Base-by-base conservation (phyloP, 164 flowering plant species). In the Vitis labrusca region DNA sequence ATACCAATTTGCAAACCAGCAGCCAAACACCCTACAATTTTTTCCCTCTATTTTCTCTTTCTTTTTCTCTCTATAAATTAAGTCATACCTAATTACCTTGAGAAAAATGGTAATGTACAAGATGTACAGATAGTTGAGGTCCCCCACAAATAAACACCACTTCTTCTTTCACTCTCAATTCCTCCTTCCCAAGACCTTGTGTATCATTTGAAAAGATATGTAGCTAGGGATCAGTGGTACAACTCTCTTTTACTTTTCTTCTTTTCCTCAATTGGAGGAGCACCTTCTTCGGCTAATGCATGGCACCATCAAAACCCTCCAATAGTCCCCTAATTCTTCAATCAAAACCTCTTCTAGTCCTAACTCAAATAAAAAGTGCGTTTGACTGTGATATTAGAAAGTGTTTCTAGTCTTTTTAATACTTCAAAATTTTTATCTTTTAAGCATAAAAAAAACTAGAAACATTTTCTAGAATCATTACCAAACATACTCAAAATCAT, bases 51-150 rank as follows among this genome's bases (percentile, higher is more conserved):
- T 23, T 48, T 62, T 57, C 54, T 5, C 62, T 29, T 10, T 27
- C 60, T 37, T 23, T 59, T 30, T 13, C 29, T 32, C 23, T 58
- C 37, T 56, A 27, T 52, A 70, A 56, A 56, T 37, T 37, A 69
- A 73, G 73, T 72, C 74, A 73, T 69, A 64, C 78, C 81, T 79
- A 79, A 64, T 73, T 68, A 72, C 0, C 44, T 37, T 3, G 75
- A 71, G 75, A 71, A 73, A 78, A 77, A 71, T 59, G 51, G 69
- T 59, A 78, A 73, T 79, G 66, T 82, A 82, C 81, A 82, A 66
- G 76, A 73, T 72, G 75, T 82, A 79, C 79, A 82, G 1, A 67
- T 23, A 44, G 27, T 3, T 29, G 60, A 73, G 62, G 68, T 55
- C 67, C 65, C 70, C 74, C 69, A 27, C 37, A 47, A 32, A 59